These are phyloP conservation scores for Arthrobotrys conoides DNA, from an alignment of 2,329 filamentous ascomycete species.

Conservation along the genomic window DNA sequence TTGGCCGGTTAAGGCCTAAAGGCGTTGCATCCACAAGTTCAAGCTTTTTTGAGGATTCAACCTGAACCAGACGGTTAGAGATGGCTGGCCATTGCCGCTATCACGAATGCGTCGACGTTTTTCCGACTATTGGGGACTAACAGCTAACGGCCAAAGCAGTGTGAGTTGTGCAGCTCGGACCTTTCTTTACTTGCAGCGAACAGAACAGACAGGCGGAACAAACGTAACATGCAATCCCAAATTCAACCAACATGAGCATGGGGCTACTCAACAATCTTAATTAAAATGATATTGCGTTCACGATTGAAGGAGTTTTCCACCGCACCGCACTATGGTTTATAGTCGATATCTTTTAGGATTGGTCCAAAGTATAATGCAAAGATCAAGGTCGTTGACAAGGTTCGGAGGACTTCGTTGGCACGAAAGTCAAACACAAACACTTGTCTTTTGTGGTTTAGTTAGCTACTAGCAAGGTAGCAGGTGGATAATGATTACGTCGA, in stretches of 20 bases:
- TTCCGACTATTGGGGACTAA: conserved; percentile 28
- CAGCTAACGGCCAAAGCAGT: conserved; percentile 37
- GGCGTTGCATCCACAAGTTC: conserved; percentile 13
- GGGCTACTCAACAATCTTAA: conserved; percentile 32
- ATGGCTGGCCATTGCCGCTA: conserved; percentile 54
- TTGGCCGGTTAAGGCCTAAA: conserved; percentile 41
- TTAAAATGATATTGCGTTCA: conserved; percentile 32
- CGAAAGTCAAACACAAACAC: conserved; percentile 58
- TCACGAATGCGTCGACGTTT: conserved; percentile 58
- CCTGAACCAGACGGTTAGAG: conserved; percentile 55
- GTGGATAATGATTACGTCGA: conserved; percentile 51
- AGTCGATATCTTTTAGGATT: conserved; percentile 46
- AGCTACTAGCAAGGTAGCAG: conserved; percentile 7
- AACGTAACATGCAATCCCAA: background rate
- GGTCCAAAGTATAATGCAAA: conserved; percentile 44
- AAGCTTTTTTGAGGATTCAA: conserved; percentile 32
- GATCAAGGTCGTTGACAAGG: conserved; percentile 42
- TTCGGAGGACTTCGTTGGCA: conserved; percentile 35
- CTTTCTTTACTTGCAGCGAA: conserved; percentile 13
- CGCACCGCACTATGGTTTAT: conserved; percentile 20
- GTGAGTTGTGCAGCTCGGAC: conserved; percentile 52
- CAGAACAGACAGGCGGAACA: conserved; percentile 12
- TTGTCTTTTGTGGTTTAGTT: conserved; percentile 56
- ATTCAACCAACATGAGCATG: conserved; percentile 34
- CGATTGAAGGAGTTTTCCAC: conserved; percentile 26